Evolutionary conservation across 2,329 filamentous ascomycete species (phyloP), one percentile per base, ranked within the genome.

Genomic region (Colletotrichum tropicale): DNA sequence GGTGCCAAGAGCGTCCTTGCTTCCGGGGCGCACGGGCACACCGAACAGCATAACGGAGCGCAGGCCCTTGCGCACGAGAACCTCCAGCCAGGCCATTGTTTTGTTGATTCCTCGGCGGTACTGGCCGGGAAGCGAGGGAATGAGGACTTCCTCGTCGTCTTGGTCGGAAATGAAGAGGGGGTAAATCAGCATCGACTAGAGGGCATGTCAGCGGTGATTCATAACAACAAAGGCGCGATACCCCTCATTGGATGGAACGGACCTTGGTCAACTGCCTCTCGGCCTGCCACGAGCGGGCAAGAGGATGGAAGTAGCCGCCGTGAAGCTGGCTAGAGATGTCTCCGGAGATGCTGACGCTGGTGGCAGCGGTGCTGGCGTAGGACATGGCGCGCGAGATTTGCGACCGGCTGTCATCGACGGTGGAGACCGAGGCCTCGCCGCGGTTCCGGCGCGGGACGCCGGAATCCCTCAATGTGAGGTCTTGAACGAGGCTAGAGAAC

Each of bases 181-280:
- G 86, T 98, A 98, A 82, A 99, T 98, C 81, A 99, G 93, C 97
- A 98, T 98, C 48, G 96, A 97, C 95, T 98, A 81, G 10, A 58
- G 12, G 64, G 76, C 58, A 55, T 16, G 68, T 76, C 60, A 75
- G 64, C 34, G 10, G 26, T 34, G 30, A 43, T 32, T 60, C 62
- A 38, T 52, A 8, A 28, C 61, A 24, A 38, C 16, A 21, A 36
- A 36, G 18, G 26, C 34, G 60, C 21, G 8, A 32, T 61, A 24
- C 36, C 48, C 28, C 6, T 30, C 36, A 60, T 56, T 24, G 66
- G 21, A n/a, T 6, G 65, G 18, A 21, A 30, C 58, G 26, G 48
- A 95, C 94, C 92, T 96, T 96, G 77, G 95, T 96, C 83, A 97
- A 89, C 86, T 96, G 94, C 79, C 94, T 91, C 87, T 96, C 94